phyloP scores from a whole-genome alignment of 2,329 filamentous ascomycete species.

The Lachnum nothofagi region DNA sequence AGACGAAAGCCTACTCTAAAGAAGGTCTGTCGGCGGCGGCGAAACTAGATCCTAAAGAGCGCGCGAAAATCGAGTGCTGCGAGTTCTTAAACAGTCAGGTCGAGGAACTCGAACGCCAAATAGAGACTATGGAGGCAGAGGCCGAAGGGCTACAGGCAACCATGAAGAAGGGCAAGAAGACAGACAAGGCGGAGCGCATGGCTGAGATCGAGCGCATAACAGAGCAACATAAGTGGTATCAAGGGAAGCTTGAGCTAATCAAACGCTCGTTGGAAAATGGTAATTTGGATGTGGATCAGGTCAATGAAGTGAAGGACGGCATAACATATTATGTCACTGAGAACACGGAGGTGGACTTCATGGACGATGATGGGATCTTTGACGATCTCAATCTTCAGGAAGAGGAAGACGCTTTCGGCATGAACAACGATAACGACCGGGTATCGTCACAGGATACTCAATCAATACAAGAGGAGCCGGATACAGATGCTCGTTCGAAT shows the following conservation, averaged over 20 bases:
- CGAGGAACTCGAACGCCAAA: constrained; percentile 87
- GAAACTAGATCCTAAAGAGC: constrained; percentile 95
- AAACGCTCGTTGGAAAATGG: constrained; percentile 89
- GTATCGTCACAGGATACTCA: constrained; percentile 94
- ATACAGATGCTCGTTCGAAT: constrained; percentile 47
- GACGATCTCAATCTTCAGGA: constrained; percentile 89
- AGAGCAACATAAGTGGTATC: constrained; percentile 95
- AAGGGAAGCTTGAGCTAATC: constrained; percentile 85
- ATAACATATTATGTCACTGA: constrained; percentile 95
- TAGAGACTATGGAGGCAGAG: constrained; percentile 88
- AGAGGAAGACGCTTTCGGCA: constrained; percentile 82
- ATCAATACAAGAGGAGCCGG: constrained; percentile 81
- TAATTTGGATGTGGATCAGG: constrained; percentile 78
- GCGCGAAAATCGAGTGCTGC: constrained; percentile 82
- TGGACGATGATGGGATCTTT: constrained; percentile 92
- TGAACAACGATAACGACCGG: constrained; percentile 74
- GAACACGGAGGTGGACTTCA: constrained; percentile 81
- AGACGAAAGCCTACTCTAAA: constrained; percentile 99
- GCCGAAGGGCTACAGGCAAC: constrained; percentile 78
- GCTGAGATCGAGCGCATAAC: constrained; percentile 77
- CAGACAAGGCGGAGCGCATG: constrained; percentile 77
- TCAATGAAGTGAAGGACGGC: constrained; percentile 81
- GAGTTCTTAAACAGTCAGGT: constrained; percentile 84
- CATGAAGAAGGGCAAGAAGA: constrained; percentile 92
- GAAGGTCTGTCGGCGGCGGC: constrained; percentile 87